Evolutionary conservation across 176 grass and related monocot species (phyloP).

Genomic region (Thalia dealbata): DNA sequence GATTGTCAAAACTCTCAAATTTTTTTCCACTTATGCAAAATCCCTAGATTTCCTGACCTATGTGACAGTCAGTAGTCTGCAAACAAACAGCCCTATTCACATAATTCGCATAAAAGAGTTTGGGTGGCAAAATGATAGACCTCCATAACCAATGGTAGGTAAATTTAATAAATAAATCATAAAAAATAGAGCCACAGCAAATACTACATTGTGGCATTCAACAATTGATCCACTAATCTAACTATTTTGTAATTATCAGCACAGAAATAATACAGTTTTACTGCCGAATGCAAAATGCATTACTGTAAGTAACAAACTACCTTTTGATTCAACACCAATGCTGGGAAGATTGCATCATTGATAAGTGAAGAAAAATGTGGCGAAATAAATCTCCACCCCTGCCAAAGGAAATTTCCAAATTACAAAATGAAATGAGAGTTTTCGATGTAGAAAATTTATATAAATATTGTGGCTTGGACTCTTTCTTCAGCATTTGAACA

Average conservation of each 20-base stretch:
- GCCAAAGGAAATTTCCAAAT: conserved; percentile 10
- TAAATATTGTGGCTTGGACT: background rate
- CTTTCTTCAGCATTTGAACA: background rate
- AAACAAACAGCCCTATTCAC: no score
- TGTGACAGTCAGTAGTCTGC: no score
- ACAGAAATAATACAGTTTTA: background rate
- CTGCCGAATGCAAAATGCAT: background rate
- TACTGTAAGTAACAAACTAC: conserved; percentile 23
- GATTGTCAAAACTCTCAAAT: no score
- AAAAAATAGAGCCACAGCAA: background rate
- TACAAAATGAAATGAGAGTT: conserved; percentile 10
- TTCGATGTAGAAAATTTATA: background rate
- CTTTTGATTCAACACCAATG: conserved; percentile 72
- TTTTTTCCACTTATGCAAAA: no score
- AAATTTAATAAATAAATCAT: background rate
- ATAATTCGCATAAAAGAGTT: background rate
- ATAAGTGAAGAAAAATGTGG: conserved; percentile 78
- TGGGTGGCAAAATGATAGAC: background rate
- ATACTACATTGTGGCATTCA: background rate
- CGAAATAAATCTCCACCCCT: conserved; percentile 93
- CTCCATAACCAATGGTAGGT: background rate
- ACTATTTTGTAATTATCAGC: background rate
- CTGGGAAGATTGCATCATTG: conserved; percentile 68
- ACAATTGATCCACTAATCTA: background rate
- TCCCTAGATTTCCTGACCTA: no score